Evolutionary conservation across 768 basidiomycete genomes (phyloP).

Genomic region (Podaxis mareebaensis): DNA sequence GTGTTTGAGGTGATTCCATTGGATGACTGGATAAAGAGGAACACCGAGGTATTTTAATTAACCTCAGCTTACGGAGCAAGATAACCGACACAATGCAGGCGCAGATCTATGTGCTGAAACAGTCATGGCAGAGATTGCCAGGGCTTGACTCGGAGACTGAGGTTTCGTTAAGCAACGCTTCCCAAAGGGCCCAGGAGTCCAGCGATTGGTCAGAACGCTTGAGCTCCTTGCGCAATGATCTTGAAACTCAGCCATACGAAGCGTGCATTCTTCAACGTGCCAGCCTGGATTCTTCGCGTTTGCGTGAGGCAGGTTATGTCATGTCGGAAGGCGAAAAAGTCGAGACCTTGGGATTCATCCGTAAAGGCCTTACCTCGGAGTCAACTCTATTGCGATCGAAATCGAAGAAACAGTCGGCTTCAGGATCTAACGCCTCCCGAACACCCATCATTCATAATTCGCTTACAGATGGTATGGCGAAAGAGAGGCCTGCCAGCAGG

Average conservation of each 20-base stretch:
- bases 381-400: background rate
- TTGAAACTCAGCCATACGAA: background rate
- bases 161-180: too few species aligned
- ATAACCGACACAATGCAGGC: too few species aligned
- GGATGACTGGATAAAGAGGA: background rate
- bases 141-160: too few species aligned
- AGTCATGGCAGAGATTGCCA: too few species aligned
- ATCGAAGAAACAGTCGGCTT: too few species aligned
- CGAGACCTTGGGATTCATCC: background rate
- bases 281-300: background rate
- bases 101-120: too few species aligned
- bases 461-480: background rate
- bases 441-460: too few species aligned
- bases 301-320: background rate
- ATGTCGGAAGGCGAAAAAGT: background rate
- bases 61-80: background rate
- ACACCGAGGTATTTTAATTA: background rate
- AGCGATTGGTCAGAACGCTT: too few species aligned
- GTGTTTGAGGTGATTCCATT: slow-evolving; percentile 1
- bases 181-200: too few species aligned
- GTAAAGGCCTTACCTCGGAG: background rate
- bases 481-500: too few species aligned
- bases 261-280: background rate
- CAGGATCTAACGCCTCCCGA: background rate
- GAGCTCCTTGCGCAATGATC: too few species aligned